Evolutionary conservation across 1,284 basidiomycete genomes (phyloP), one percentile per base, ranked within the genome.

Genomic region (Puccinia brachypodii): DNA sequence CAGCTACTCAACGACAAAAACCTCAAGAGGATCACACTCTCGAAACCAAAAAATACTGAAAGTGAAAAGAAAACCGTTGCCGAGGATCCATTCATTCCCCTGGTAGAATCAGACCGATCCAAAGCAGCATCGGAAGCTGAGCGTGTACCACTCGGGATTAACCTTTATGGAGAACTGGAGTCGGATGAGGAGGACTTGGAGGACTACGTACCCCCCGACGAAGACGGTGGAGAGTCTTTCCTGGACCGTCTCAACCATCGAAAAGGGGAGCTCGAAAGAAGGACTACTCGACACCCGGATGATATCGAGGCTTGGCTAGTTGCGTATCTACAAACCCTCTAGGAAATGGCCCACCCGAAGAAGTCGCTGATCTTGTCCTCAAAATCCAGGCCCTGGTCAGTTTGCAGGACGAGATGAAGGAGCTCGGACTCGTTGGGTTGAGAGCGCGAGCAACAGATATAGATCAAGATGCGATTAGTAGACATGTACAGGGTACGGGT

Each of bases 381-480:
- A 38, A 50, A 38, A 25, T 31, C 0, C 69, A 81, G 78, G 78
- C 56, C 2, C 38, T 81, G 33, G 78, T 81, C 44, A 50, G 42
- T 38, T 71, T 81, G 11, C 78, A 81, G 68, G 78, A 81, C 44
- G 78, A 81, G 33, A 81, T 81, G 78, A 81, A 81, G 42, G 69
- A 81, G 50, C 78, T 73, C 50, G 78, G 78, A 50, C 38, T 81
- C 16, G 78, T 81, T n/a, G 78, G 78, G 2, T 47, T 81, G 9
- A 73, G 78, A 42, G 56, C 78, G 2, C 68, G 68, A 64, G 40
- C 28, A 19, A 42, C 50, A 28, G 71, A 74, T 44, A 11, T 50
- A 1, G 69, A 81, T 42, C 69, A n/a, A 36, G 71, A 73, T 19
- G 68, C 78, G 0, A 42, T 73, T 42, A 53, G 40, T 40, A 47